Base-by-base conservation (phyloP, 1,284 basidiomycete species). In the Cryptococcus neoformans region DNA sequence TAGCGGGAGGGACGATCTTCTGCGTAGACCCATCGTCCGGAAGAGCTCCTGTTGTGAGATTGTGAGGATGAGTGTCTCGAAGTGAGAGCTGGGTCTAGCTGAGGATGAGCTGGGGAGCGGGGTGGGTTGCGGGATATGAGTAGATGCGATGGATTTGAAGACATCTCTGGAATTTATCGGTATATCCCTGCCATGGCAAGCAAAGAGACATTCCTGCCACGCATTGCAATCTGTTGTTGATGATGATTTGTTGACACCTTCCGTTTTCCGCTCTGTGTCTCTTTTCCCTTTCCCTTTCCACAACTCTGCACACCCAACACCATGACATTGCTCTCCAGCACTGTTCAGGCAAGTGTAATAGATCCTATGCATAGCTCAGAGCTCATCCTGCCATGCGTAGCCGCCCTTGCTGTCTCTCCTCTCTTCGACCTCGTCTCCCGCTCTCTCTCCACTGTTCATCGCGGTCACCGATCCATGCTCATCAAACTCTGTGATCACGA, bases 341-440 rank as follows among this genome's bases (percentile, higher is more conserved):
- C 60, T 0, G 56, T 71, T 1, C 70, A 73, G 54, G 69, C 68
- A 40, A 40, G 62, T 53, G 11, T 21, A 3, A n/a, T 7, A 21
- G 21, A 44, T 9, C n/a, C 38, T 28, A 12, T 7, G 21, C 34
- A 16, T 4, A 47, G 7, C 39, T 28, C 11, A 17, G 5, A 14
- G 39, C 2, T 21, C 1, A 4, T 3, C 14, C 12, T 42, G 35
- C 36, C 1, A 6, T 6, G 44, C 47, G 12, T 86, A 91, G 70
- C 85, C 89, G 0, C 78, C 83, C 17, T 71, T 85, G 12, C 77
- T 92, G 36, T 89, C 87, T 9, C 73, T 93, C 12, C 89, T 92
- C 68, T 90, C 89, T 6, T 89, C 89, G 0, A 87, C 88, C 1
- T 83, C 84, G 11, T 83, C 49, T 3, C 84, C 62, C 75, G 83